These are phyloP conservation scores for Metrosideros polymorpha DNA, from an alignment of 441 rosid species.

Conservation along the genomic window DNA sequence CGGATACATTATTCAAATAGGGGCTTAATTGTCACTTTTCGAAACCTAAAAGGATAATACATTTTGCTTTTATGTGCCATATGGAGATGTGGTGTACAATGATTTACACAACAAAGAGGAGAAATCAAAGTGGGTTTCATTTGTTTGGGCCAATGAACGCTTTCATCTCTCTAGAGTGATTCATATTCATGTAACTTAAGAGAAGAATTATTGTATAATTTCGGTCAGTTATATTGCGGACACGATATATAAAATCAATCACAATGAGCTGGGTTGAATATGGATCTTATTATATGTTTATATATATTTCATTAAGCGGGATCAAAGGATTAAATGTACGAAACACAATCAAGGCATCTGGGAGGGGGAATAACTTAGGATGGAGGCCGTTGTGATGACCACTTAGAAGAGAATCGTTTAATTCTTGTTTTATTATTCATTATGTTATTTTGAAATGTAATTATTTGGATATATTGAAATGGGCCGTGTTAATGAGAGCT, in stretches of 20 bases:
- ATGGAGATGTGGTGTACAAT: background rate
- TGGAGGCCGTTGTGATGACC: background rate
- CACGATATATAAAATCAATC: background rate
- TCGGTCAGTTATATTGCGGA: background rate
- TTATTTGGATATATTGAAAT: background rate
- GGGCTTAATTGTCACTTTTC: background rate
- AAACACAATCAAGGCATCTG: background rate
- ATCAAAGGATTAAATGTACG: background rate
- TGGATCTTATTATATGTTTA: background rate
- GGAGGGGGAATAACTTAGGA: background rate
- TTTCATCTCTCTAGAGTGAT: background rate
- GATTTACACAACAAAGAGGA: background rate
- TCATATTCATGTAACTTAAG: background rate
- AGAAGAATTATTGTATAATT: background rate
- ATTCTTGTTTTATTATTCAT: background rate
- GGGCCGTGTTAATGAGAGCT: background rate
- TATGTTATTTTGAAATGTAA: background rate
- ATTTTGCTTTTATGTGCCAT: background rate
- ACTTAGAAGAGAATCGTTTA: background rate
- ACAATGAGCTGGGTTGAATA: accelerated
- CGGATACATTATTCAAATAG: background rate
- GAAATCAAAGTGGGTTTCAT: background rate
- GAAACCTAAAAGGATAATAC: background rate
- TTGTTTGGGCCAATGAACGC: background rate
- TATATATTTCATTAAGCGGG: background rate